Conservation (phyloP, 805 yeast genomes). For the Cyberlindnera misumaiensis region DNA sequence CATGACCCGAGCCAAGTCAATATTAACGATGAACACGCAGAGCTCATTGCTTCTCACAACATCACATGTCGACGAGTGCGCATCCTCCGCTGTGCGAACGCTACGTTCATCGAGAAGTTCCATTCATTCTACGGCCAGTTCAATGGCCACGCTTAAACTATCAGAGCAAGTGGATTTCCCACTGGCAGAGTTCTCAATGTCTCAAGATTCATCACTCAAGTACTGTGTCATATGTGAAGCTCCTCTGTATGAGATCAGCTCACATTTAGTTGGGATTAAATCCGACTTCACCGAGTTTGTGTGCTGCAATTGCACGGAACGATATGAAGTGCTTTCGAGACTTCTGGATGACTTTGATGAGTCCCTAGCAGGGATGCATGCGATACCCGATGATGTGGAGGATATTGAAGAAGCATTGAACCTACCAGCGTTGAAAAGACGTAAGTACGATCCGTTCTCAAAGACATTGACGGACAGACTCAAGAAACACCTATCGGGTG, state of each 20-base stretch:
- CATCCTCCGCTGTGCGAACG: background rate
- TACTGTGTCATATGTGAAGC: constrained; percentile 63
- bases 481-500: constrained; percentile 24
- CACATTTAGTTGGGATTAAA: constrained; percentile 22
- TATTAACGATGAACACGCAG: constrained; percentile 5
- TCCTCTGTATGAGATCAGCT: constrained; percentile 58
- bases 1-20: constrained; percentile 11
- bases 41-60: background rate
- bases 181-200: constrained; percentile 6
- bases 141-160: constrained; percentile 14
- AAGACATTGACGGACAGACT: constrained; percentile 25
- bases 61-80: background rate
- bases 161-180: constrained; percentile 10
- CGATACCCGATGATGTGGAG: constrained; percentile 16
- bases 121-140: constrained; percentile 2
- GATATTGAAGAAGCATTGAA: constrained; percentile 18
- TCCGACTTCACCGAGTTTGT: constrained; percentile 41
- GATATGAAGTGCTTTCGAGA: constrained; percentile 44
- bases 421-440: constrained; percentile 6
- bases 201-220: constrained; percentile 20
- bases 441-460: constrained; percentile 23
- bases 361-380: constrained; percentile 5
- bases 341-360: constrained; percentile 33
- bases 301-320: constrained; percentile 53
- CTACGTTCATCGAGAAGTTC: background rate